Conservation (phyloP, 2,329 filamentous ascomycete species). For the Plectosphaerella cucumerina region DNA sequence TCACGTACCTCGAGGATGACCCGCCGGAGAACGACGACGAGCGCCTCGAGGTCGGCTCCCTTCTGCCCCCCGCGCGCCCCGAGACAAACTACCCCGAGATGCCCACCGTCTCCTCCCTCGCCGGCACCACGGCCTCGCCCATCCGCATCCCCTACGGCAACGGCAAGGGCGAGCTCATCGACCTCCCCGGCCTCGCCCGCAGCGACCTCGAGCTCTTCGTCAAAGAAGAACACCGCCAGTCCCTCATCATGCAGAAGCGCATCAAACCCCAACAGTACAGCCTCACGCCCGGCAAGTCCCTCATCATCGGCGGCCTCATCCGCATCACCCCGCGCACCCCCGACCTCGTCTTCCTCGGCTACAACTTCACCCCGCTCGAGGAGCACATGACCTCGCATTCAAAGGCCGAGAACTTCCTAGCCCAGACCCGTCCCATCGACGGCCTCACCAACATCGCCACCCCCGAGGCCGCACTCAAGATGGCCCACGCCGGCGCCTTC, state of each 20-base stretch:
- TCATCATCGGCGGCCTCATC: conserved; percentile 82
- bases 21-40: conserved; percentile 16
- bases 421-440: conserved; percentile 51
- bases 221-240: conserved; percentile 56
- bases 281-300: conserved; percentile 71
- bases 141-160: conserved; percentile 89
- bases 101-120: conserved; percentile 79
- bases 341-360: conserved; percentile 67
- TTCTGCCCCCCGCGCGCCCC: conserved; percentile 72
- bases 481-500: conserved; percentile 70
- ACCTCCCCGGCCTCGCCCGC: conserved; percentile 80
- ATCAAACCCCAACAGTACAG: conserved; percentile 68
- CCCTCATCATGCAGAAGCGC: conserved; percentile 75
- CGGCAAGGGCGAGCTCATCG: conserved; percentile 84
- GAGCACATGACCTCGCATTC: conserved; percentile 74
- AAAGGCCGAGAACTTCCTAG: conserved; percentile 74
- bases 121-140: conserved; percentile 91
- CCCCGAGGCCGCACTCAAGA: conserved; percentile 52
- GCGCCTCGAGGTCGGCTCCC: conserved; percentile 36
- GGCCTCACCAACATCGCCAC: conserved; percentile 61
- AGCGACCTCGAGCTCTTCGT: conserved; percentile 70
- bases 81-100: conserved; percentile 77
- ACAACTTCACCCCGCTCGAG: conserved; percentile 77
- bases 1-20: conserved; percentile 4
- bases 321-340: conserved; percentile 74